phyloP scores from a whole-genome alignment of 495 filamentous ascomycete species.

The Pyrenula aspistea region DNA sequence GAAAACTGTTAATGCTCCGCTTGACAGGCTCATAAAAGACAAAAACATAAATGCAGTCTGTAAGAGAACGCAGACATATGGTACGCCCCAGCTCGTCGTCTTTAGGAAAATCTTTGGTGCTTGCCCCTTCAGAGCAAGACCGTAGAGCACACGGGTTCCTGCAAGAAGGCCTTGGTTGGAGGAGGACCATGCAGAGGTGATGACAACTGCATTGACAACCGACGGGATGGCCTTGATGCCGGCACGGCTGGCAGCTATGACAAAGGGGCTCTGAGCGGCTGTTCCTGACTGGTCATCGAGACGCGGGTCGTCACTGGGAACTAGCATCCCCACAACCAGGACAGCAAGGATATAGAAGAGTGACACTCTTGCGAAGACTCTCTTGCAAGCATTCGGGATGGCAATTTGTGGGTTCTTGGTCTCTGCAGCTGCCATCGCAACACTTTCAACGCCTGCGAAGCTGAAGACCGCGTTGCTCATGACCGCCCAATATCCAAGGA shows the following conservation, averaged over 20 bases:
- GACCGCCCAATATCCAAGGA: constrained; percentile 48
- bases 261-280: constrained; percentile 36
- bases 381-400: constrained; percentile 32
- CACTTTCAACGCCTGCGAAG: constrained; percentile 42
- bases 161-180: constrained; percentile 39
- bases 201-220: constrained; percentile 35
- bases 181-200: constrained; percentile 33
- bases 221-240: constrained; percentile 35
- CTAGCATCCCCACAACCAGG: constrained; percentile 33
- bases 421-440: constrained; percentile 40
- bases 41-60: constrained; percentile 41
- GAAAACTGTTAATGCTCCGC: constrained; percentile 45
- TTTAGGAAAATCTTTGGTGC: constrained; percentile 36
- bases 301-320: constrained; percentile 31
- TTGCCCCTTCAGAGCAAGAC: constrained; percentile 30
- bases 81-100: constrained; percentile 49
- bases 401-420: constrained; percentile 28
- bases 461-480: constrained; percentile 48
- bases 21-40: constrained; percentile 47
- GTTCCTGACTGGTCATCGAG: constrained; percentile 30
- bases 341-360: constrained; percentile 33
- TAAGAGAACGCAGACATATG: constrained; percentile 42
- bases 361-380: constrained; percentile 29
- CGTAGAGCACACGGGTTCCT: constrained; percentile 33
- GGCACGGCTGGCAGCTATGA: constrained; percentile 34